Conservation (phyloP, 2,329 filamentous ascomycete species). For the Endocalyx cinctus region DNA sequence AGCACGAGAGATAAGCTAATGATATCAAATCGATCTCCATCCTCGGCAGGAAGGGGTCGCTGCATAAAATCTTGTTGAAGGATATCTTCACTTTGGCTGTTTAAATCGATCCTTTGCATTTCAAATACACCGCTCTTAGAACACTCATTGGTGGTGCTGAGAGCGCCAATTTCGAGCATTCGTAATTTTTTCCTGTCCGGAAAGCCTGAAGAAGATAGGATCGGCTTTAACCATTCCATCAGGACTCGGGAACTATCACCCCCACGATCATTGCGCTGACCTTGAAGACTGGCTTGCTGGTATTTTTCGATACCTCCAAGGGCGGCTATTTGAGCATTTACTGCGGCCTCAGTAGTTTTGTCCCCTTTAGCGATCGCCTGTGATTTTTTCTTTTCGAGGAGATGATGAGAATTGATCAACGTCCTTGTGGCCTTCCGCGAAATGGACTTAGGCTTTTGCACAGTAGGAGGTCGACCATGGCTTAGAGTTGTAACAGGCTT, state of each 20-base stretch:
- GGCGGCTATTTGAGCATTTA: slow-evolving; percentile 50
- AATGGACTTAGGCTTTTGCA: slow-evolving; percentile 50
- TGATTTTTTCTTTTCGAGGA: slow-evolving; percentile 56
- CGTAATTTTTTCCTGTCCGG: slow-evolving; percentile 35
- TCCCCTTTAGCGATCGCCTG: slow-evolving; percentile 55
- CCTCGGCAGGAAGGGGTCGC: slow-evolving; percentile 62
- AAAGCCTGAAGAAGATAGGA: slow-evolving; percentile 19
- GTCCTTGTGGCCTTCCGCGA: slow-evolving; percentile 60
- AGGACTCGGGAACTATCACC: slow-evolving; percentile 63
- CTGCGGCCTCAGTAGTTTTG: slow-evolving; percentile 35
- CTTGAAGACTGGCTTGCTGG: slow-evolving; percentile 64
- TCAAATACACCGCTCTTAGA: slow-evolving; percentile 67
- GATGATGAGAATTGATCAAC: slow-evolving; percentile 63
- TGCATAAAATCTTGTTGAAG: slow-evolving; percentile 92
- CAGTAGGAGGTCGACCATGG: slow-evolving; percentile 52
- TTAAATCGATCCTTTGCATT: slow-evolving; percentile 81
- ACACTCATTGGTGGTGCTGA: slow-evolving; percentile 81
- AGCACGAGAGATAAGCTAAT: slow-evolving; percentile 89
- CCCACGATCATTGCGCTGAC: slow-evolving; percentile 60
- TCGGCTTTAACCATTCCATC: slow-evolving; percentile 55
- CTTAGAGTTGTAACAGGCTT: slow-evolving; percentile 41
- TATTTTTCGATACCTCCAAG: slow-evolving; percentile 60
- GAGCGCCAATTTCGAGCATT: slow-evolving; percentile 83
- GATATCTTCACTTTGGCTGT: slow-evolving; percentile 79
- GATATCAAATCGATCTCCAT: slow-evolving; percentile 71